Conservation (phyloP, 768 basidiomycete genomes). For the Tylopilus sp. region DNA sequence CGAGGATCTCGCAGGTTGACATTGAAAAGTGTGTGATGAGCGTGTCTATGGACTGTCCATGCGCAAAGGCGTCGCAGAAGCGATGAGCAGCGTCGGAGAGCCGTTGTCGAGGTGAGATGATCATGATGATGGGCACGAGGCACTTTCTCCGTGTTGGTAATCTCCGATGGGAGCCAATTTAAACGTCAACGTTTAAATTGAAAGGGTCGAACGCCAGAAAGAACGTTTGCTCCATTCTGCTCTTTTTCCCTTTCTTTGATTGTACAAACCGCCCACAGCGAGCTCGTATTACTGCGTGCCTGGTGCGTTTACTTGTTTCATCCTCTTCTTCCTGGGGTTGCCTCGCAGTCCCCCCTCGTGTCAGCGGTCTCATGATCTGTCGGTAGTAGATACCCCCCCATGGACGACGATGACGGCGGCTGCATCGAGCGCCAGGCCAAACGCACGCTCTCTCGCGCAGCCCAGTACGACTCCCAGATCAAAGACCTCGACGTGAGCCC, state of each 20-base stretch:
- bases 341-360: too few species aligned
- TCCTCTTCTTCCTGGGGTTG: not conserved
- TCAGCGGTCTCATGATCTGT: conserved; percentile 14
- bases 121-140: not conserved
- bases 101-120: conserved; percentile 11
- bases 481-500: conserved; percentile 54
- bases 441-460: conserved; percentile 44
- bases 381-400: conserved; percentile 7
- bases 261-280: too few species aligned
- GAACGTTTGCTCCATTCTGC: too few species aligned
- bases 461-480: conserved; percentile 53
- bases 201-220: not conserved
- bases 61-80: conserved; percentile 53
- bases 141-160: not conserved
- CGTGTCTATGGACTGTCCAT: conserved; percentile 37
- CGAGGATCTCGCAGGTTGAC: conserved; percentile 42
- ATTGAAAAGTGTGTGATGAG: conserved; percentile 53
- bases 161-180: too few species aligned
- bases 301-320: conserved; percentile 13
- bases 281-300: not conserved
- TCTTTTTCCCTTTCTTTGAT: not conserved
- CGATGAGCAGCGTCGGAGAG: conserved; percentile 43
- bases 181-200: too few species aligned
- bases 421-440: conserved; percentile 43
- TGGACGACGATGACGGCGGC: conserved; percentile 3